Evolutionary conservation across 2,329 filamentous ascomycete genomes (phyloP), one percentile per base, ranked within the genome.

Genomic region (Aspergillus aculeatinus): DNA sequence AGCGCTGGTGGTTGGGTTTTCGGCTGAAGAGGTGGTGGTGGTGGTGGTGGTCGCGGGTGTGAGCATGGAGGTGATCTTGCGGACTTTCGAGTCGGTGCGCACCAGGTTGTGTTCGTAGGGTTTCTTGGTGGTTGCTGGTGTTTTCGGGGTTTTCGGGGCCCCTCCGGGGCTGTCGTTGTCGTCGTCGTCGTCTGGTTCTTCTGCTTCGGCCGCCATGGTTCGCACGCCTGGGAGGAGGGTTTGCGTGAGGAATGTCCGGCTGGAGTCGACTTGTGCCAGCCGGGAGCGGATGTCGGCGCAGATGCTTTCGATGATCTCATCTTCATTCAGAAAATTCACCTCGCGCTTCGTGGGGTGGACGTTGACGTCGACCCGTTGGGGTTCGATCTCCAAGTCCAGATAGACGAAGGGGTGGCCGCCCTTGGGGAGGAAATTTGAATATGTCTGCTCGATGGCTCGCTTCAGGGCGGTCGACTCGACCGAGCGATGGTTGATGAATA

Each of bases 51-150:
- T 23, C 23, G 23, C 77, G 19, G 87, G 83, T n/a, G 87, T 83
- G 33, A 99, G 86, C 94, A 99, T 98, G 62, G 91, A 92, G 0
- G 95, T 99, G 63, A 99, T 99, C 74, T 99, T 99, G 60, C 93
- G 89, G 65, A 91, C 83, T 60, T 89, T 90, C 1, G 91, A 87
- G 73, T 99, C 95, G 11, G 94, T 98, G 21, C 95, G 87, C 2
- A 99, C 88, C 12, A 99, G 85, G 58, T 90, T 96, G 72, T 96
- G 96, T 70, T 95, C 91, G 64, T 92, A 89, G 0, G 87, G 84
- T 60, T 85, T 87, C 57, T 82, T 83, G 27, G 67, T 60, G 16
- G 70, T 66, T 23, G 71, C 69, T 29, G 75, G 67, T 14, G 74
- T 74, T 63, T 74, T 76, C 11, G 76, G 75, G 2, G 73, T 68